Base-by-base conservation (phyloP, 441 rosid genomes). In the Breynia disticha region DNA sequence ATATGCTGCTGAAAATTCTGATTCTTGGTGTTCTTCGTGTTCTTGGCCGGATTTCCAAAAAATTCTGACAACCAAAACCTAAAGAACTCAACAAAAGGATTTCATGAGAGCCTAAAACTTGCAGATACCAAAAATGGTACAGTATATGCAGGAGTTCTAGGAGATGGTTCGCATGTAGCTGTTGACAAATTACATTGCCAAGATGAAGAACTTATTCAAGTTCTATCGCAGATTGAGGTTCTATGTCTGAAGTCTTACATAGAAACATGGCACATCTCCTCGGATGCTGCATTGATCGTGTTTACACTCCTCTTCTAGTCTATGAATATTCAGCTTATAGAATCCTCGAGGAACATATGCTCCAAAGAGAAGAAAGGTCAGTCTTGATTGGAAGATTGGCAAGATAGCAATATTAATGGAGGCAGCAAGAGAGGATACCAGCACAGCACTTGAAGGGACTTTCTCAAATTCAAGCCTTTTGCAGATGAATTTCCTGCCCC, bases 401-500 rank as follows among this genome's bases (percentile, higher is more conserved):
- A 77, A 70, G 74, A 76, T 21, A 74, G 71, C 66, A 60, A n/a
- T n/a, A n/a, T 70, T 41, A 77, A 75, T 49, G 71, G 78, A 44
- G 68, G 67, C 19, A 68, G 76, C 49, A 78, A 67, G 60, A 80
- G 78, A 53, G 79, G 79, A 54, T n/a, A n/a, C 79, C 77, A 48
- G 78, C 74, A 8, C n/a, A n/a, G n/a, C n/a, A n/a, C 68, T 83
- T 28, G 86, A 89, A 53, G 95, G 86, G 65, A 89, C 91, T 14
- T 83, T 89, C 52, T 86, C 87, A 3, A 89, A 84, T 74, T 89
- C 90, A 42, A 86, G 90, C 64, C 77, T 89, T 45, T 86, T 89
- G 57, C 95, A 89, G 63, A 86, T 83, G 95, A 78, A 80, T 42
- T 86, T 90, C n/a, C 76, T 77, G 93, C 83, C 95, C 57, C 95